Conservation (phyloP, 495 filamentous ascomycete genomes). For the Parachaetomium inaequale region DNA sequence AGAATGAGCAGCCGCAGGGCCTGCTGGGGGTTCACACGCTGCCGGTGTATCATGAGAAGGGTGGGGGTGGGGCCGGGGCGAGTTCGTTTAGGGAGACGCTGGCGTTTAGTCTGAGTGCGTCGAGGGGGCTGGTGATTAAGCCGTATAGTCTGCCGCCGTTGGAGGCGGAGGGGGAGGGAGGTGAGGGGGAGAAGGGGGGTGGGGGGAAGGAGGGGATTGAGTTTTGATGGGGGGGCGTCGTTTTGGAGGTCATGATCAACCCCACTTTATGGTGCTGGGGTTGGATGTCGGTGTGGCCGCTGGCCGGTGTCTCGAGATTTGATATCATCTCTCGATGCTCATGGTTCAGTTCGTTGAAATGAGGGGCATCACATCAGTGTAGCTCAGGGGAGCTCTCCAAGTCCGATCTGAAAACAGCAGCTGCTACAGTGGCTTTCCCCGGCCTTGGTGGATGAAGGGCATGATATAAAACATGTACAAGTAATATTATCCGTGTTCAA, state of each 20-base stretch:
- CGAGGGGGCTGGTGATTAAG: conserved; percentile 76
- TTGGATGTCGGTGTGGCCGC: too few species aligned
- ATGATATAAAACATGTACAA: too few species aligned
- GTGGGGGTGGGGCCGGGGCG: conserved; percentile 67
- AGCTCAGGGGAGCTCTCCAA: too few species aligned
- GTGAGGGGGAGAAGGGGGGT: conserved; percentile 58
- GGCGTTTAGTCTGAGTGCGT: conserved; percentile 81
- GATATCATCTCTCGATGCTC: too few species aligned
- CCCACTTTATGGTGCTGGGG: background rate
- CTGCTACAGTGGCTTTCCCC: too few species aligned
- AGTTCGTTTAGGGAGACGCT: conserved; percentile 74
- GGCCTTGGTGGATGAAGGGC: too few species aligned
- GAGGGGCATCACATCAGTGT: too few species aligned
- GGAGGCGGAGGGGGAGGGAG: conserved; percentile 73
- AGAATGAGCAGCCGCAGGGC: conserved; percentile 75
- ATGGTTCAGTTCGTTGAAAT: too few species aligned
- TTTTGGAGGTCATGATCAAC: background rate
- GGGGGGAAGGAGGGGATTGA: conserved; percentile 30
- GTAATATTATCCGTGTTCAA: too few species aligned
- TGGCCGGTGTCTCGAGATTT: too few species aligned
- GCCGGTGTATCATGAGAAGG: conserved; percentile 82
- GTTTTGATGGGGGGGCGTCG: conserved; percentile 23
- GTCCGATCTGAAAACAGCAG: too few species aligned
- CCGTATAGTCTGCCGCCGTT: conserved; percentile 86
- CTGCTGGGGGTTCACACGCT: conserved; percentile 77